phyloP scores from a whole-genome alignment of 140 eudicot species.

The Flaveria floridana region DNA sequence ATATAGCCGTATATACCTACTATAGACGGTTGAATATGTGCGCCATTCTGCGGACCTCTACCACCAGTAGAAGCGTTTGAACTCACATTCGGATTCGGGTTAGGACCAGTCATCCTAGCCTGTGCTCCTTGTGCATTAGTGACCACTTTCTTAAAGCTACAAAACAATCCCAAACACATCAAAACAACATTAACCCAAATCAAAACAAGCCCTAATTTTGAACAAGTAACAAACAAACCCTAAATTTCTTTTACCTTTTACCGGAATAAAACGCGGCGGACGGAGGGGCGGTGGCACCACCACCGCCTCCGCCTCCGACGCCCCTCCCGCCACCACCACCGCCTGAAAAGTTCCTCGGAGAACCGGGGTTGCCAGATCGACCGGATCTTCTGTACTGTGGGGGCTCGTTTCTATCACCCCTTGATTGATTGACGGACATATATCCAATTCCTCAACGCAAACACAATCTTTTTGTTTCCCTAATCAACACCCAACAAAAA shows the following conservation, averaged over 20 bases:
- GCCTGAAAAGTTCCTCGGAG: constrained; percentile 54
- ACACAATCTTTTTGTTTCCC: constrained; percentile 9
- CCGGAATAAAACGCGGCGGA: constrained; percentile 36
- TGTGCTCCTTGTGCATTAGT: constrained; percentile 73
- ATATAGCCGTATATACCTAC: constrained; percentile 42
- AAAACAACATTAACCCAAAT: neutral
- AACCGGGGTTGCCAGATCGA: constrained; percentile 55
- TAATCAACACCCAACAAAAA: constrained; percentile 14
- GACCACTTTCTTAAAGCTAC: constrained; percentile 53
- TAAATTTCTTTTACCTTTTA: constrained; percentile 37
- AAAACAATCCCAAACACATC: constrained; percentile 9
- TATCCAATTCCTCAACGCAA: constrained; percentile 47
- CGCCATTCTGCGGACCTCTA: constrained; percentile 55
- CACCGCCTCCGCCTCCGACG: constrained; percentile 49
- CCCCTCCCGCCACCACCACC: constrained; percentile 43
- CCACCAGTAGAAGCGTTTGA: constrained; percentile 33
- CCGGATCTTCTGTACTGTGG: constrained; percentile 65
- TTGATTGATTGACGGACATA: constrained; percentile 96
- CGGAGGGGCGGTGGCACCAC: constrained; percentile 52
- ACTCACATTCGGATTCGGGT: constrained; percentile 29
- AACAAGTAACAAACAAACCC: constrained; percentile 23
- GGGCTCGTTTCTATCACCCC: constrained; percentile 67
- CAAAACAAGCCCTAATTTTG: constrained; percentile 27
- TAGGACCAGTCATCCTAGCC: constrained; percentile 38
- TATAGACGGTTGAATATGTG: constrained; percentile 45